Percentiles rank a stretch among this genome's conserved stretches.
These are phyloP conservation scores for Ophiostoma pallidulum DNA, from an alignment of 2,329 filamentous ascomycete genomes.

Conservation along the genomic window DNA sequence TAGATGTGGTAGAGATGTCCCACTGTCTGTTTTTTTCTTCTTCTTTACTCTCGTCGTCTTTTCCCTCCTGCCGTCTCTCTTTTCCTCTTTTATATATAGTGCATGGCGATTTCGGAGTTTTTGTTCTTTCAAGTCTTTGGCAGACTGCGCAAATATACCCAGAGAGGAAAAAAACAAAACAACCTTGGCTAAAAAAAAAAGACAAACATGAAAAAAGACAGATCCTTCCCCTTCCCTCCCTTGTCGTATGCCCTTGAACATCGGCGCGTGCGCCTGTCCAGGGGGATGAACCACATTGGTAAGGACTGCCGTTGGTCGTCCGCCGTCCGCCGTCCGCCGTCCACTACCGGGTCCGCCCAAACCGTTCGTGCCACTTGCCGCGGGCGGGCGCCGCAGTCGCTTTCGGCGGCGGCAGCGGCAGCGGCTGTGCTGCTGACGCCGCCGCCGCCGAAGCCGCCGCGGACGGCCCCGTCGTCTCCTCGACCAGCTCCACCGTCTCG, in stretches of 20 bases:
- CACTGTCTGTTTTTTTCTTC: no score
- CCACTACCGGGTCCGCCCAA: conserved; percentile 36
- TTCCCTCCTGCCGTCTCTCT: no score
- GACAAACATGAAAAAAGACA: not conserved
- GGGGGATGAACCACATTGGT: no score
- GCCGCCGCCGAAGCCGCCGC: not conserved
- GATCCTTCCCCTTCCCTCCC: no score
- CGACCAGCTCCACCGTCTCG: conserved; percentile 52
- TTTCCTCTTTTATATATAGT: no score
- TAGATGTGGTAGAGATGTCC: no score
- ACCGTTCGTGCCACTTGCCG: conserved; percentile 54
- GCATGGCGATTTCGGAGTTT: no score
- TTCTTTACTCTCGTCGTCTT: no score
- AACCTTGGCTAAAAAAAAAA: not conserved
- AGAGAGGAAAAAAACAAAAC: not conserved
- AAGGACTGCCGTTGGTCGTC: no score
- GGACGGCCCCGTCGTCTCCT: conserved; percentile 22
- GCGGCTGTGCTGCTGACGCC: not conserved
- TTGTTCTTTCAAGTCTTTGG: not conserved
- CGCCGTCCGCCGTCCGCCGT: no score
- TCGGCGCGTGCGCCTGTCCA: no score
- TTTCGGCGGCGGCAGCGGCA: not conserved
- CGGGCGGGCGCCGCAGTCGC: conserved; percentile 23
- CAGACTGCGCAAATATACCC: not conserved
- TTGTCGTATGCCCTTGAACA: no score